Base-by-base conservation (phyloP, 2,329 filamentous ascomycete genomes). In the Zymoseptoria brevis region DNA sequence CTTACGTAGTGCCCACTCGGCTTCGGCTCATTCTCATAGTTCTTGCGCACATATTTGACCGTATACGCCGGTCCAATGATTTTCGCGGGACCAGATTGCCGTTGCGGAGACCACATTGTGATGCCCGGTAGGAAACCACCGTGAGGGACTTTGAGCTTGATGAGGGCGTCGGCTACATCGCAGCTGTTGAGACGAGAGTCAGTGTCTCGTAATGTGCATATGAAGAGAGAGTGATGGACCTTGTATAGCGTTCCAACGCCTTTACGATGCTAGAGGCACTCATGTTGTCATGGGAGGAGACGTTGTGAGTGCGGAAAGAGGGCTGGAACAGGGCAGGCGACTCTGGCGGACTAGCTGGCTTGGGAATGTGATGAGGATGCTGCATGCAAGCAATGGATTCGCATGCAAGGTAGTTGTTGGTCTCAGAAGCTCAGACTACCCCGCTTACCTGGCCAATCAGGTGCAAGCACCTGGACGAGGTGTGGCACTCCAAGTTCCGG, bases 61-160 rank as follows among this genome's bases (percentile, higher is more conserved):
- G 80, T 83, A 63, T 81, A 82, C 5, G 80, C 81, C 9, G 78
- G 80, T 3, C 81, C 81, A 19, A 81, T 73, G 57, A 83, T 79
- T 68, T 80, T 82, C 49, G 80, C 80, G 9, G 71, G 62, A 4
- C 80, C 80, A 19, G 75, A 74, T 70, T 82, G 80, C 48, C 77
- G 76, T 54, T 75, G 57, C 4, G 81, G 81, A 2, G 81, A 83
- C 75, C 76, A 83, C 75, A 83, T 79, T 24, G 77, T 79, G 53
- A 83, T 71, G 11, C 80, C 80, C 2, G 77, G 75, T 1, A 83
- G 73, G 68, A 83, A 84, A 50, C 81, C 81, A 62, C 81, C 81
- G 64, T 81, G 62, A 8, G 69, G 65, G 1, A 71, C 65, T 58
- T 70, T 70, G 50, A 83, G 73, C 67, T 82, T 82, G 62, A 74